Percentiles rank a stretch among this genome's conserved stretches.
phyloP scores from a whole-genome alignment of 345 rosid genomes.

The Murraya paniculata region DNA sequence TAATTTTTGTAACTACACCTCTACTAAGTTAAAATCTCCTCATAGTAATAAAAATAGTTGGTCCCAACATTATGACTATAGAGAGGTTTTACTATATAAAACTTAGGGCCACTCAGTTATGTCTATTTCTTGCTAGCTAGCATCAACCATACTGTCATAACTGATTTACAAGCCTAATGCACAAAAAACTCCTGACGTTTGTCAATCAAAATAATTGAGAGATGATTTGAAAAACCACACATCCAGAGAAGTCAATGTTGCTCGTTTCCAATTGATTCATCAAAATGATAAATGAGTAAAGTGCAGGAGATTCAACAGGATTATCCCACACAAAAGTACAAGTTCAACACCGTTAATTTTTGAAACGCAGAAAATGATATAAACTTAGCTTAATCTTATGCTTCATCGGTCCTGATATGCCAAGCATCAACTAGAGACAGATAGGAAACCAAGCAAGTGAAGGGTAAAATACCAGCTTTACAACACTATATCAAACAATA shows the following conservation, averaged over 20 bases:
- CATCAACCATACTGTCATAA: background rate
- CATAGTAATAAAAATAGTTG: no score
- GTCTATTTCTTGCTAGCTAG: background rate
- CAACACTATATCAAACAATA: background rate
- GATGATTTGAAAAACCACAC: background rate
- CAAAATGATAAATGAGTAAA: background rate
- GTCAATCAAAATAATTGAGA: background rate
- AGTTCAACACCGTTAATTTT: background rate
- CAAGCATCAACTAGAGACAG: background rate
- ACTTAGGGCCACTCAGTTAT: background rate
- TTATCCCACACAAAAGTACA: background rate
- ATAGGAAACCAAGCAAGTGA: background rate
- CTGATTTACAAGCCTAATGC: background rate
- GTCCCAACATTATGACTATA: no score
- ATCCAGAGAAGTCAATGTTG: background rate
- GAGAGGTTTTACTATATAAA: no score
- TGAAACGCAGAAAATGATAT: background rate
- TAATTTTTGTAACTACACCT: no score
- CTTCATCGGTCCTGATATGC: background rate
- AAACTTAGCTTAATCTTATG: background rate
- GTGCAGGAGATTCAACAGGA: slow-evolving; percentile 5
- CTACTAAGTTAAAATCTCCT: no score
- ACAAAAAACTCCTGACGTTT: background rate
- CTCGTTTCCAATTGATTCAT: background rate
- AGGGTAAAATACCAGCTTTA: background rate